phyloP scores from a whole-genome alignment of 108 stramenopile species.

The Seminavis robusta region DNA sequence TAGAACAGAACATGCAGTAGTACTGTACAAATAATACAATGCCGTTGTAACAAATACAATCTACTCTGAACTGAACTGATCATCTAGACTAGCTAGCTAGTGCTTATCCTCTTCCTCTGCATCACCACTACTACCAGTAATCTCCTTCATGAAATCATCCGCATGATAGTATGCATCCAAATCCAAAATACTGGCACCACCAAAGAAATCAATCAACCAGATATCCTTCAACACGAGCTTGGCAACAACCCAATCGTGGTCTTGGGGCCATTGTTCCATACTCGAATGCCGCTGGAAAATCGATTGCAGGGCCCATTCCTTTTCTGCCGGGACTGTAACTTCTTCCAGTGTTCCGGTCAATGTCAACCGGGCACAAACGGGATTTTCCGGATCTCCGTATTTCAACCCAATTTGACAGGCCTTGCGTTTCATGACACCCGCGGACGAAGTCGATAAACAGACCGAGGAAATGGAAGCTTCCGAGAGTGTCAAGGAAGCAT shows the following conservation, averaged over 20 bases:
- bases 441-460: background rate
- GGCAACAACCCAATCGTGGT: conserved; percentile 55
- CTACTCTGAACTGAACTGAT: too few relatives aligned
- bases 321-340: conserved; percentile 11
- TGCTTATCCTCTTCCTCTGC: too few relatives aligned
- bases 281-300: conserved; percentile 51
- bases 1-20: too few relatives aligned
- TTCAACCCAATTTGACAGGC: background rate
- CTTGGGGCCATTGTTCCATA: conserved; percentile 48
- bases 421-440: too few relatives aligned
- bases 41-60: too few relatives aligned
- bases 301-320: conserved; percentile 33
- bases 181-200: conserved; percentile 50
- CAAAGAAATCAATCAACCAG: conserved; percentile 71
- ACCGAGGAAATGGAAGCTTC: conserved; percentile 28
- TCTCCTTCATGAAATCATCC: too few relatives aligned
- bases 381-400: conserved; percentile 58
- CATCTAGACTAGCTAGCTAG: too few relatives aligned
- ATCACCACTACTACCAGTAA: too few relatives aligned
- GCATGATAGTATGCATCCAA: conserved; percentile 37
- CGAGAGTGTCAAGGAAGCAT: conserved; percentile 36
- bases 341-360: conserved; percentile 39
- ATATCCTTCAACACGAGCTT: conserved; percentile 48
- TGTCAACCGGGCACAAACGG: conserved; percentile 56
- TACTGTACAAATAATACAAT: too few relatives aligned